Evolutionary conservation across 2,329 filamentous ascomycete species (phyloP).

Genomic region (Aureobasidium sp.): DNA sequence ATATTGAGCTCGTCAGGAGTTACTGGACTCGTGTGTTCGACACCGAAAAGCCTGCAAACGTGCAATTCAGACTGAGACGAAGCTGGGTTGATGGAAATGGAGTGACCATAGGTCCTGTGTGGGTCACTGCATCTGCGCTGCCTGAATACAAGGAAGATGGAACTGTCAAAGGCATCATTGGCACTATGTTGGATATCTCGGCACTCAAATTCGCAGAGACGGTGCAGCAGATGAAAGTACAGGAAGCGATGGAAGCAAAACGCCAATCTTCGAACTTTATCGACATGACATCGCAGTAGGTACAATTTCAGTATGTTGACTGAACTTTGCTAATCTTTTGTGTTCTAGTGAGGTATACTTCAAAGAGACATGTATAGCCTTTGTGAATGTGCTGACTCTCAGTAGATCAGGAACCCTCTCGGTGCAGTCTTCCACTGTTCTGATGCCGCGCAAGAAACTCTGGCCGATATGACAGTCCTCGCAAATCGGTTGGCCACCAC

Average conservation of each 20-base stretch:
- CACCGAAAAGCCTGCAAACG: constrained; percentile 32
- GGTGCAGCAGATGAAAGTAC: constrained; percentile 31
- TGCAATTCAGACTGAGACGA: constrained; percentile 32
- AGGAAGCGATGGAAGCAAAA: constrained; percentile 17
- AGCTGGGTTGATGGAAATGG: constrained; percentile 22
- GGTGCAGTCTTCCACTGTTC: constrained; percentile 17
- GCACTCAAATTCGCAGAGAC: constrained; percentile 38
- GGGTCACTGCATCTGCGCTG: constrained; percentile 17
- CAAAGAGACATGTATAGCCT: not conserved
- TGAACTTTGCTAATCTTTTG: not conserved
- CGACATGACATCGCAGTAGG: constrained; percentile 11
- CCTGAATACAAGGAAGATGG: constrained; percentile 26
- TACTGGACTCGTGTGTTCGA: constrained; percentile 34
- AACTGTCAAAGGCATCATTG: constrained; percentile 32
- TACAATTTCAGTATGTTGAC: not conserved
- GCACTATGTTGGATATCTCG: constrained; percentile 38
- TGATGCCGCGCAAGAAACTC: constrained; percentile 14
- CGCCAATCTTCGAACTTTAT: constrained; percentile 15
- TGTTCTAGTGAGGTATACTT: not conserved
- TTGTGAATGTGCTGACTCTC: not conserved
- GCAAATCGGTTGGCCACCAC: not conserved
- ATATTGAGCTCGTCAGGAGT: constrained; percentile 25
- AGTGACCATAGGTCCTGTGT: constrained; percentile 15
- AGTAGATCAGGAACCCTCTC: constrained; percentile 16
- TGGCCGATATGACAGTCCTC: constrained; percentile 14